Evolutionary conservation across 2,329 filamentous ascomycete species (phyloP).

Genomic region (Cladosporium oxysporum): DNA sequence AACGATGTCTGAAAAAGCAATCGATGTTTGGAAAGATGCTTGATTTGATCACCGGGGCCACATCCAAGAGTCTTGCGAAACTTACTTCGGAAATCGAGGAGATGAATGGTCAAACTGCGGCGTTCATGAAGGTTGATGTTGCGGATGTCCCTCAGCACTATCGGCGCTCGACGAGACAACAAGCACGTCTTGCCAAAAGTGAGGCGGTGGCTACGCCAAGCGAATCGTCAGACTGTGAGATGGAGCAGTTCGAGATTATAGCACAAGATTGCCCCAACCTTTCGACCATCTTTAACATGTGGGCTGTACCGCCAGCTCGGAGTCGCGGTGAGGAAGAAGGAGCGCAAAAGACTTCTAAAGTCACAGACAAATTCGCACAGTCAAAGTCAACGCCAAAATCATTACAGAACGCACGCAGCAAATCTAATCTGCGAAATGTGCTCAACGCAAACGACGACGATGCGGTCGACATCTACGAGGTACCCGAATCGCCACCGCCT

Average conservation of each 20-base stretch:
- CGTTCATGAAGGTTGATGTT: slow-evolving; percentile 9
- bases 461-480: slow-evolving; percentile 26
- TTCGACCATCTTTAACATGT: background rate
- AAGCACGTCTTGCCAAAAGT: background rate
- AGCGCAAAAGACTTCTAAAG: background rate
- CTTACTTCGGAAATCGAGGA: slow-evolving; percentile 8
- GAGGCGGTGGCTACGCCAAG: background rate
- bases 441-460: slow-evolving; percentile 29
- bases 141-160: slow-evolving; percentile 14
- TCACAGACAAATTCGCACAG: slow-evolving; percentile 14
- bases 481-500: slow-evolving; percentile 29
- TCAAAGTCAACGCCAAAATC: background rate
- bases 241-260: background rate
- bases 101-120: slow-evolving; percentile 14
- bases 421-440: slow-evolving; percentile 32
- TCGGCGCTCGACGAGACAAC: background rate
- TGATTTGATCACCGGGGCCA: background rate
- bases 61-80: background rate
- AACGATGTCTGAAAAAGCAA: background rate
- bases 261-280: background rate
- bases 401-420: slow-evolving; percentile 30
- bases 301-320: background rate
- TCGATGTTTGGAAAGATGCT: slow-evolving; percentile 5
- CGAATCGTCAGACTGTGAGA: background rate
- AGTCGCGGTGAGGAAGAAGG: background rate